Conservation (phyloP, 1,284 basidiomycete species). For the Ustilago crameri region DNA sequence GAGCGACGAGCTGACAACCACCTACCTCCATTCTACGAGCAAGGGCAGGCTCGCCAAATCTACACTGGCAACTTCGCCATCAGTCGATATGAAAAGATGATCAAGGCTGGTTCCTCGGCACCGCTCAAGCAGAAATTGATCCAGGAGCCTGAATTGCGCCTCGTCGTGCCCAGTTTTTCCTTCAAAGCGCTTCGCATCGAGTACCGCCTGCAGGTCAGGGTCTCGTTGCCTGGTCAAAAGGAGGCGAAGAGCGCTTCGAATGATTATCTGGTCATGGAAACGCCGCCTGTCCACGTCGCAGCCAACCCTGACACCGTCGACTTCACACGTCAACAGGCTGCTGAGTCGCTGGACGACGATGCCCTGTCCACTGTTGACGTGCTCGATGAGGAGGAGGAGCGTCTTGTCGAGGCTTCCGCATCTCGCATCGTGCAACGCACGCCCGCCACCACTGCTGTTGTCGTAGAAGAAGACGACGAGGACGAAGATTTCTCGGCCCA, state of each 20-base stretch:
- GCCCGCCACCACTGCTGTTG: neutral
- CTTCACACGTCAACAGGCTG: constrained; percentile 32
- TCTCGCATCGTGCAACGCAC: constrained; percentile 11
- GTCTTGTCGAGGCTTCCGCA: constrained; percentile 29
- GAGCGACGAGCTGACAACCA: constrained; percentile 41
- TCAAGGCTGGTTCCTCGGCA: constrained; percentile 34
- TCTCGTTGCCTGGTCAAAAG: constrained; percentile 18
- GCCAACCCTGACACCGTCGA: constrained; percentile 50
- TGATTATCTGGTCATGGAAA: constrained; percentile 33
- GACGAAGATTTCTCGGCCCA: constrained; percentile 42
- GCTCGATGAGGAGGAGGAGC: constrained; percentile 47
- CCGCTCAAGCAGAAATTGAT: constrained; percentile 36
- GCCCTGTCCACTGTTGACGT: constrained; percentile 33
- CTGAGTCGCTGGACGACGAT: constrained; percentile 34
- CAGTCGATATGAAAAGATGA: constrained; percentile 47
- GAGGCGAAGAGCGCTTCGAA: constrained; percentile 9
- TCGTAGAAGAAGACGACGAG: constrained; percentile 15
- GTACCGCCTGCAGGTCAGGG: constrained; percentile 39
- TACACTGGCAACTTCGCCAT: constrained; percentile 51
- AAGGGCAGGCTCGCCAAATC: constrained; percentile 29
- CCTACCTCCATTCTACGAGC: constrained; percentile 49
- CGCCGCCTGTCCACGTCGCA: constrained; percentile 43
- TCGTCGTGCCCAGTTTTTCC: constrained; percentile 48
- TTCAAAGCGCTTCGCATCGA: constrained; percentile 49
- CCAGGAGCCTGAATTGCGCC: constrained; percentile 33